Percentiles rank a stretch among this genome's conserved stretches.
phyloP scores from a whole-genome alignment of 1,284 basidiomycete genomes.

The Trametes sp. region DNA sequence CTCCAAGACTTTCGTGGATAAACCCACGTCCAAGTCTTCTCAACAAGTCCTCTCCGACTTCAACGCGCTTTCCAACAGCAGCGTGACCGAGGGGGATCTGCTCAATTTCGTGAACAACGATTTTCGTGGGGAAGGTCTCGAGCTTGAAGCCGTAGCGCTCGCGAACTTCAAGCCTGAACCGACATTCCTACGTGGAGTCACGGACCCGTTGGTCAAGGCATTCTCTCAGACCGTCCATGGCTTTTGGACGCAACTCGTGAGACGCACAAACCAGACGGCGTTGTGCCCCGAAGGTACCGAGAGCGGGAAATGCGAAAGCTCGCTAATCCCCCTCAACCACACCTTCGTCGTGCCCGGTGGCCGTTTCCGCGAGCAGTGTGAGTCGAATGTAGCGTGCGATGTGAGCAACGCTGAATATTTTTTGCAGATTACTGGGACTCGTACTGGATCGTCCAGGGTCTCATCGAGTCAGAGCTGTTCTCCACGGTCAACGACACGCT shows the following conservation, averaged over 20 bases:
- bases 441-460: conserved; percentile 88
- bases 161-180: conserved; percentile 72
- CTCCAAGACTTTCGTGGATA: conserved; percentile 92
- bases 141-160: conserved; percentile 73
- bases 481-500: conserved; percentile 79
- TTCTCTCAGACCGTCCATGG: conserved; percentile 83
- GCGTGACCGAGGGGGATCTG: conserved; percentile 63
- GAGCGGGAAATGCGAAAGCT: conserved; percentile 74
- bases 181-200: conserved; percentile 75
- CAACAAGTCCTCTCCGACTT: conserved; percentile 79
- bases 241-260: conserved; percentile 84
- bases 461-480: conserved; percentile 81
- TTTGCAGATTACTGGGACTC: conserved; percentile 81
- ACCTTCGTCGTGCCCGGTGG: conserved; percentile 91
- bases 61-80: conserved; percentile 54
- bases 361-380: conserved; percentile 75
- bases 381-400: conserved; percentile 31
- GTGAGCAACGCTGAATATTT: background rate
- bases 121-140: conserved; percentile 87
- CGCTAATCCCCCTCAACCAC: conserved; percentile 88
- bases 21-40: conserved; percentile 76
- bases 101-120: conserved; percentile 78
- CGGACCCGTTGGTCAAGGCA: conserved; percentile 73
- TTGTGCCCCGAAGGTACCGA: conserved; percentile 63
- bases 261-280: conserved; percentile 74